Conservation (phyloP, 192 early-diverging fungal genomes). For the Cetraspora pellucida region DNA sequence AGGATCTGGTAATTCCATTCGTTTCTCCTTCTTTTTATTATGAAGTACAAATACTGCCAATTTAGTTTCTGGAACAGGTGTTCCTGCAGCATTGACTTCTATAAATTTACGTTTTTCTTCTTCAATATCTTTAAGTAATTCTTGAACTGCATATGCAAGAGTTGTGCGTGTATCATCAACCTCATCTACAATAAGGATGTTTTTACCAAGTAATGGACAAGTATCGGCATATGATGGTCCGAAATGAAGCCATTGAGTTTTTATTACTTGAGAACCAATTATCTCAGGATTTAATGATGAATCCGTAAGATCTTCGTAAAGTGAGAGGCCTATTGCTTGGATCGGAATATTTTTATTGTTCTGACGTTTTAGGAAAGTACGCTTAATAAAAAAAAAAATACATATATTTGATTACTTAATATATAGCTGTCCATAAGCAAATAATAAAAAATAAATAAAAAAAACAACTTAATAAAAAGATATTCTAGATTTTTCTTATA, state of each 20-base stretch:
- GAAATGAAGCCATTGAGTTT: conserved; percentile 84
- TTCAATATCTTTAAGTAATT: conserved; percentile 70
- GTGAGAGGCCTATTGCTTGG: conserved; percentile 73
- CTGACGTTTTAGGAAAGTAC: conserved; percentile 72
- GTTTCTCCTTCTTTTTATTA: conserved; percentile 79
- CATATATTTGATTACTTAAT: no score
- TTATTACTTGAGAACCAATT: conserved; percentile 64
- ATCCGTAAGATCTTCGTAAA: conserved; percentile 69
- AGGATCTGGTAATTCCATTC: conserved; percentile 57
- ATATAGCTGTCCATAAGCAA: no score
- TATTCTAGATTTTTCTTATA: no score
- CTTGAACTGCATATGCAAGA: conserved; percentile 70
- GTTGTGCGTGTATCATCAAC: conserved; percentile 79
- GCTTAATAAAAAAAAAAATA: conserved; percentile 36
- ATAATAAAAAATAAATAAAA: no score
- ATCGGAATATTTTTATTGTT: conserved; percentile 75
- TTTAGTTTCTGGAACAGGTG: conserved; percentile 54
- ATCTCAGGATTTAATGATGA: conserved; percentile 40
- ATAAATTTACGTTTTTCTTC: conserved; percentile 48
- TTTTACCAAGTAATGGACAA: conserved; percentile 64
- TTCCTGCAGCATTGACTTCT: conserved; percentile 23
- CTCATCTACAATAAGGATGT: conserved; percentile 79
- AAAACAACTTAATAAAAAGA: no score
- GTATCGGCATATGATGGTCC: conserved; percentile 59
- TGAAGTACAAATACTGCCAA: conserved; percentile 78